Evolutionary conservation across 352 stramenopile species (phyloP).

Genomic region (Phytopythium montanum): DNA sequence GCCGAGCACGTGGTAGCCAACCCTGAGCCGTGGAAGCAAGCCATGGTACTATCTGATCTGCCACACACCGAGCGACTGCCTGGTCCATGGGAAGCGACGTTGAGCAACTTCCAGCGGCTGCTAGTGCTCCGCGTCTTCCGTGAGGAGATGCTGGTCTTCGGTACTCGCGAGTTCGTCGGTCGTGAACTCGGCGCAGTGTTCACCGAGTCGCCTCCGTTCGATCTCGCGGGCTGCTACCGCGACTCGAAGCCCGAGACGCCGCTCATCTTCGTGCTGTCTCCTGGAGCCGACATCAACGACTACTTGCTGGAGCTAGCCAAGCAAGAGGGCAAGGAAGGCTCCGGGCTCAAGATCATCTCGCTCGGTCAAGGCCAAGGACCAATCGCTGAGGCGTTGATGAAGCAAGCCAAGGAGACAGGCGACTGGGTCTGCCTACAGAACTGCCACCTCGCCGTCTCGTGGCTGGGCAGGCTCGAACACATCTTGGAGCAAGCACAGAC

Average conservation of each 20-base stretch:
- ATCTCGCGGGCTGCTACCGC: slow-evolving; percentile 89
- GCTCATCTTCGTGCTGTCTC: slow-evolving; percentile 93
- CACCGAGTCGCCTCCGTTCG: slow-evolving; percentile 90
- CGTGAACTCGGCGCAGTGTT: slow-evolving; percentile 80
- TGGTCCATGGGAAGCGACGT: slow-evolving; percentile 54
- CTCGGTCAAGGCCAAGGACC: slow-evolving; percentile 92
- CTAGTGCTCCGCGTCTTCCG: slow-evolving; percentile 88
- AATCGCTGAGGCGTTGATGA: slow-evolving; percentile 90
- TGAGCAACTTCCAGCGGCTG: slow-evolving; percentile 89
- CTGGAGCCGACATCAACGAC: slow-evolving; percentile 92
- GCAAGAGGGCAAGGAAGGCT: slow-evolving; percentile 85
- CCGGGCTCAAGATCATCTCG: slow-evolving; percentile 91
- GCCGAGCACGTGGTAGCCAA: slow-evolving; percentile 40
- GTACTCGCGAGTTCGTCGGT: slow-evolving; percentile 81
- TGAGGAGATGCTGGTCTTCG: slow-evolving; percentile 90
- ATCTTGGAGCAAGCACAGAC: slow-evolving; percentile 72
- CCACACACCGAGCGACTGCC: slow-evolving; percentile 75
- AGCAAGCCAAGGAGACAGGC: slow-evolving; percentile 83
- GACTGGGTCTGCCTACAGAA: slow-evolving; percentile 96
- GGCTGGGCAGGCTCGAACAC: slow-evolving; percentile 87
- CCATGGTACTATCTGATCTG: slow-evolving; percentile 72
- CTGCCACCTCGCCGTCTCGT: slow-evolving; percentile 91
- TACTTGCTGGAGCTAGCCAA: slow-evolving; percentile 91
- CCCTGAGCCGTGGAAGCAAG: slow-evolving; percentile 63
- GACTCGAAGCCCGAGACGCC: slow-evolving; percentile 90